phyloP scores from a whole-genome alignment of 306 rosid genomes.

The Malus sieversii region DNA sequence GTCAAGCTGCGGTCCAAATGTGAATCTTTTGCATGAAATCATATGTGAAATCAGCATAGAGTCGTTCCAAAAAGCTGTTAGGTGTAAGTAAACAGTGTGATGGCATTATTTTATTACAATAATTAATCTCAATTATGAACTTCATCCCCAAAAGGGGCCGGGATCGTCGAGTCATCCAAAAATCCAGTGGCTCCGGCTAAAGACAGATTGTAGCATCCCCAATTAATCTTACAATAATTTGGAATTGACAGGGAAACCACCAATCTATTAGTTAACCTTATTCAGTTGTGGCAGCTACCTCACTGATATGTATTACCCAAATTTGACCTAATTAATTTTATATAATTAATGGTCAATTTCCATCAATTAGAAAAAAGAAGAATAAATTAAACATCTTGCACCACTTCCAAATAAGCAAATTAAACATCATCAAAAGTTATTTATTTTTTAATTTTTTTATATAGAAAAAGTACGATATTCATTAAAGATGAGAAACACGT shows the following conservation, averaged over 20 bases:
- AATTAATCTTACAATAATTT: not conserved
- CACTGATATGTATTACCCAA: not conserved
- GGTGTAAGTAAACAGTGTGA: too few species aligned
- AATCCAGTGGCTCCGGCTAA: too few species aligned
- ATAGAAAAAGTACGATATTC: too few species aligned
- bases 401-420: not conserved
- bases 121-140: too few species aligned
- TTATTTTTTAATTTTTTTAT: too few species aligned
- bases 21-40: not conserved
- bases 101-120: too few species aligned
- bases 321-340: not conserved
- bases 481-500: too few species aligned
- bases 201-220: not conserved
- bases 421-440: not conserved
- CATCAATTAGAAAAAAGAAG: not conserved
- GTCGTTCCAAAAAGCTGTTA: too few species aligned
- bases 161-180: too few species aligned
- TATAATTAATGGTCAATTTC: not conserved
- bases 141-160: too few species aligned
- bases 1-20: not conserved
- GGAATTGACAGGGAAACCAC: slow-evolving; percentile 4
- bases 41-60: not conserved
- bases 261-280: not conserved
- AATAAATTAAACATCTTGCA: not conserved
- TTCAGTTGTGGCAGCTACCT: not conserved